Evolutionary conservation across 306 rosid species (phyloP).

Genomic region (Vigna angularis): DNA sequence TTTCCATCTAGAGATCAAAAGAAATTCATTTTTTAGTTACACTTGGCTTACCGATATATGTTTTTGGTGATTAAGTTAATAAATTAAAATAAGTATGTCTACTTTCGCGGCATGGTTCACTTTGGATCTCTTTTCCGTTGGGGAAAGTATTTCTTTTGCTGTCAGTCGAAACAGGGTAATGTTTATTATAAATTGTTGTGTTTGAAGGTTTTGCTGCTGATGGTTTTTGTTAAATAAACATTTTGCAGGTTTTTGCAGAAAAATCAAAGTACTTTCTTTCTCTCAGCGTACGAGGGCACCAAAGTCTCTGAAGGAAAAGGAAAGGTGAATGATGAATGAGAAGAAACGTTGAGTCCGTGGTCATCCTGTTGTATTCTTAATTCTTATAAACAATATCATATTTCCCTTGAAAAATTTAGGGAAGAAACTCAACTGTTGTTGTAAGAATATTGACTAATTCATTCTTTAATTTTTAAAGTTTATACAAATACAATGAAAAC

Average conservation of each 20-base stretch:
- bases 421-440: conserved; percentile 57
- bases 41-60: not conserved
- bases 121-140: conserved; percentile 1
- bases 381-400: conserved; percentile 33
- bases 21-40: not conserved
- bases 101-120: conserved; percentile 8
- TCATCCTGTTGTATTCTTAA: conserved; percentile 46
- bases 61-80: not conserved
- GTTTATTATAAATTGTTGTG: conserved; percentile 1
- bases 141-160: conserved; percentile 6
- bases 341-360: conserved; percentile 25
- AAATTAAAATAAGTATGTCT: conserved; percentile 3
- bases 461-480: conserved; percentile 55
- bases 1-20: not conserved
- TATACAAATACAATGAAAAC: not conserved
- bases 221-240: conserved; percentile 28
- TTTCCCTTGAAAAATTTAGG: conserved; percentile 41
- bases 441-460: conserved; percentile 53
- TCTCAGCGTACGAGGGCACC: conserved; percentile 68
- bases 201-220: conserved; percentile 28
- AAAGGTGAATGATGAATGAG: conserved; percentile 75
- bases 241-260: conserved; percentile 86
- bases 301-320: conserved; percentile 73
- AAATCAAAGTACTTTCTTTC: conserved; percentile 74
- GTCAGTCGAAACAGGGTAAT: not conserved